phyloP scores from a whole-genome alignment of 768 basidiomycete species.

The Aureoboletus auriporus region DNA sequence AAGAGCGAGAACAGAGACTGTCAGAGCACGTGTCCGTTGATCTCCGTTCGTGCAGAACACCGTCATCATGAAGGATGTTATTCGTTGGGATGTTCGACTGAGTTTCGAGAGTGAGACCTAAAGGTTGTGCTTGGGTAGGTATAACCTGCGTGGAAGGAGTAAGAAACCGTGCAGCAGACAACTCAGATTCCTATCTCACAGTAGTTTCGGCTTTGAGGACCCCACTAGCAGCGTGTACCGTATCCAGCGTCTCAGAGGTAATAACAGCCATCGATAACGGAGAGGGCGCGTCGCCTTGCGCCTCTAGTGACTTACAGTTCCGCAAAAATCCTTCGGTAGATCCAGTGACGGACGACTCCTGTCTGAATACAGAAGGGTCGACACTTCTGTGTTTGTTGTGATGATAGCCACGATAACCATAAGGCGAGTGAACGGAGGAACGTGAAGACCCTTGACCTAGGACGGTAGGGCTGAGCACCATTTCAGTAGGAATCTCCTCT shows the following conservation, averaged over 20 bases:
- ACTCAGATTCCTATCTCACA: slow-evolving; percentile 4
- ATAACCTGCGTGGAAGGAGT: not conserved
- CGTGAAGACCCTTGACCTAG: not conserved
- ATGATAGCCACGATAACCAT: slow-evolving; percentile 1
- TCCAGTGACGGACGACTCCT: not conserved
- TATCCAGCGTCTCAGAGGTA: not conserved
- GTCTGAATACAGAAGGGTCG: slow-evolving; percentile 6
- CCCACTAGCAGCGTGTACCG: not conserved
- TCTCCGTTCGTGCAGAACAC: not conserved
- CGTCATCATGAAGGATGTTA: not conserved
- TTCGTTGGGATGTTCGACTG: not conserved
- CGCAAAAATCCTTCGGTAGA: slow-evolving; percentile 9
- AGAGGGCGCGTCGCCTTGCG: not conserved
- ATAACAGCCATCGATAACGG: not conserved
- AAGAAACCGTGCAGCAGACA: not conserved
- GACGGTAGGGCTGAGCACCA: slow-evolving; percentile 19
- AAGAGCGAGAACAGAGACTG: not conserved
- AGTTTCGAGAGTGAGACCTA: not conserved
- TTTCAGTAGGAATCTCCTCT: slow-evolving; percentile 36
- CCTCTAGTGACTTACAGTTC: slow-evolving; percentile 30
- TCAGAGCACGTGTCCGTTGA: slow-evolving; percentile 1
- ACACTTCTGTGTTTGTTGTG: slow-evolving; percentile 14
- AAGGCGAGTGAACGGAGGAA: not conserved
- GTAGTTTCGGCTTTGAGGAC: not conserved
- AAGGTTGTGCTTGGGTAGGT: not conserved